These are phyloP conservation scores for Xylaria sp. DNA, from an alignment of 2,329 filamentous ascomycete genomes.

Conservation along the genomic window DNA sequence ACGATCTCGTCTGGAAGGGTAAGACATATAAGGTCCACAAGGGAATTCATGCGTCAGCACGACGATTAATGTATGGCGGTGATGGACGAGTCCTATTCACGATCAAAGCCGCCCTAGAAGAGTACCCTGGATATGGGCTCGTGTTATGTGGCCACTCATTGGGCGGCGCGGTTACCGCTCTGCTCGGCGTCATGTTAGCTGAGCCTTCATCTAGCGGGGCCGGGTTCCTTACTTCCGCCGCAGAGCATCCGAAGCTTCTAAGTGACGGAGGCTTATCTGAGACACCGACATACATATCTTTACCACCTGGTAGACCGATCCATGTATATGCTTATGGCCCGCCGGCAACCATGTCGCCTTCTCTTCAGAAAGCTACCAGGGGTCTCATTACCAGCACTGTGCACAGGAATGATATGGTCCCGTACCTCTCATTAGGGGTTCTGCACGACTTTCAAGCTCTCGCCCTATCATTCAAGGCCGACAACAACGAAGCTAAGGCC, in stretches of 20 bases:
- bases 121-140: constrained; percentile 72
- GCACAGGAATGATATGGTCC: constrained; percentile 75
- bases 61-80: constrained; percentile 68
- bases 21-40: constrained; percentile 73
- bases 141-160: constrained; percentile 73
- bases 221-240: constrained; percentile 66
- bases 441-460: constrained; percentile 77
- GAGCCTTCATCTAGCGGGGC: constrained; percentile 62
- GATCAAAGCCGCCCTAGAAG: constrained; percentile 67
- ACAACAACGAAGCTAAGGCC: constrained; percentile 69
- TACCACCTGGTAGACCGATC: constrained; percentile 72
- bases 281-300: constrained; percentile 48
- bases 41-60: constrained; percentile 74
- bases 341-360: constrained; percentile 73
- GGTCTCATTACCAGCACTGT: constrained; percentile 77
- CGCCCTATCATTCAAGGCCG: constrained; percentile 74
- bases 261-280: constrained; percentile 35
- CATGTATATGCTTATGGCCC: constrained; percentile 83
- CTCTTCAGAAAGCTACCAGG: constrained; percentile 71
- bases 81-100: constrained; percentile 71
- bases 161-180: constrained; percentile 71
- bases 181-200: constrained; percentile 73
- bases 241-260: constrained; percentile 51
- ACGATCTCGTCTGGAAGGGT: constrained; percentile 67
- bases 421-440: constrained; percentile 73